phyloP scores from a whole-genome alignment of 306 rosid species.

The Acacia confusa region DNA sequence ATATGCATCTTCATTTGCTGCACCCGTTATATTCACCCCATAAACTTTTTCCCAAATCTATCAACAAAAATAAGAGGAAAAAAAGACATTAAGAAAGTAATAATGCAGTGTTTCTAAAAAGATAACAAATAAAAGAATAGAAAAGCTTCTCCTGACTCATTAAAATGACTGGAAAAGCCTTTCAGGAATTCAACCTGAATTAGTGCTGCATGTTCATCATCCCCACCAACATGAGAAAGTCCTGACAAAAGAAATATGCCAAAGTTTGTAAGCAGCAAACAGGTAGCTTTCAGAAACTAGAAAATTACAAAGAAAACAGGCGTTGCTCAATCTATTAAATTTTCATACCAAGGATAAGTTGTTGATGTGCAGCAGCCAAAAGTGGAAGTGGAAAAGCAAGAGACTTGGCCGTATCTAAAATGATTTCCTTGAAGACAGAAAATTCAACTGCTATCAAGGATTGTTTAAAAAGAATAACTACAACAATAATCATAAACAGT shows the following conservation, averaged over 20 bases:
- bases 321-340: constrained; percentile 22
- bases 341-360: constrained; percentile 72
- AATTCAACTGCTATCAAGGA: constrained; percentile 18
- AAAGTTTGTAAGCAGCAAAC: constrained; percentile 29
- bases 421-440: constrained; percentile 55
- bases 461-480: constrained; percentile 28
- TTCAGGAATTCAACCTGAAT: constrained; percentile 56
- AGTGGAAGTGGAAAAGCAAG: constrained; percentile 85
- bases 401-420: constrained; percentile 78
- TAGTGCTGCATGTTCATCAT: constrained; percentile 44
- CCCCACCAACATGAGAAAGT: constrained; percentile 47
- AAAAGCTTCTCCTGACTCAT: constrained; percentile 15
- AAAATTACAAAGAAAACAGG: constrained; percentile 24
- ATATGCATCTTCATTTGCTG: constrained; percentile 69
- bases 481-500: constrained; percentile 4
- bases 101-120: constrained; percentile 4
- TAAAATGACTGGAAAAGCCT: constrained; percentile 28
- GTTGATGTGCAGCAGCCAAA: constrained; percentile 82
- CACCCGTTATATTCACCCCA: constrained; percentile 73
- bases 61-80: constrained; percentile 23
- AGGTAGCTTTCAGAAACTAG: constrained; percentile 29
- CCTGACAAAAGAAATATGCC: constrained; percentile 52
- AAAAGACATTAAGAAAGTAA: background rate
- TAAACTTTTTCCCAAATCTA: constrained; percentile 72
- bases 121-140: background rate